A percentile compares a stretch with the other conserved stretches of the same genome.
Evolutionary conservation across 139 green algal genomes (phyloP).

Genomic region (Micractinium sp.): DNA sequence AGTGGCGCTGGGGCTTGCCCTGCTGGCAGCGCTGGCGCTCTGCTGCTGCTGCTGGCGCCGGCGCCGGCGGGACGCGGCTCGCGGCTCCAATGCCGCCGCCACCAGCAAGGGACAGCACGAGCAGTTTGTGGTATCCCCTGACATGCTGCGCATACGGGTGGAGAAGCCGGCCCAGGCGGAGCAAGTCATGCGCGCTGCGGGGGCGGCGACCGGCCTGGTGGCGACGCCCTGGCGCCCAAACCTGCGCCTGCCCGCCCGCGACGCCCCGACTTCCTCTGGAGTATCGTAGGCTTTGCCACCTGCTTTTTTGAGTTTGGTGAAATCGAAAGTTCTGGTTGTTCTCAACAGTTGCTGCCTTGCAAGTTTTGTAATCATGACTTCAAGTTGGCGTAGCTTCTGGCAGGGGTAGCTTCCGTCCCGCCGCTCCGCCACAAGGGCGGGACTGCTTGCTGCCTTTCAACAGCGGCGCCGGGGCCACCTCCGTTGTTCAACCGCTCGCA

Average conservation of each 20-base stretch:
- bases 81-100: neutral
- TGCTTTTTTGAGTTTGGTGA: no score
- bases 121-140: neutral
- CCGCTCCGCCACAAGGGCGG: no score
- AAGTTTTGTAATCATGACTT: neutral
- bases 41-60: neutral
- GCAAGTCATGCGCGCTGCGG: neutral
- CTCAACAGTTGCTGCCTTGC: no score
- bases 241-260: neutral
- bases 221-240: constrained; percentile 8
- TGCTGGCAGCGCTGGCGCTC: neutral
- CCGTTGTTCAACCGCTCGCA: no score
- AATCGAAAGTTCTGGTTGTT: no score
- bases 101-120: neutral
- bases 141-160: constrained; percentile 3
- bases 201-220: neutral
- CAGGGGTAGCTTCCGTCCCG: neutral
- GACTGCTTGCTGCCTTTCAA: neutral
- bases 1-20: neutral
- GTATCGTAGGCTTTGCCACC: no score
- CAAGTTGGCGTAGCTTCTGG: no score
- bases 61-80: neutral
- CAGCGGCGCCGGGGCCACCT: no score
- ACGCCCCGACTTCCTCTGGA: no score
- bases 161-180: constrained; percentile 2